Evolutionary conservation across 148 eudicot genomes (phyloP).

Genomic region (Camellia granthamiana): DNA sequence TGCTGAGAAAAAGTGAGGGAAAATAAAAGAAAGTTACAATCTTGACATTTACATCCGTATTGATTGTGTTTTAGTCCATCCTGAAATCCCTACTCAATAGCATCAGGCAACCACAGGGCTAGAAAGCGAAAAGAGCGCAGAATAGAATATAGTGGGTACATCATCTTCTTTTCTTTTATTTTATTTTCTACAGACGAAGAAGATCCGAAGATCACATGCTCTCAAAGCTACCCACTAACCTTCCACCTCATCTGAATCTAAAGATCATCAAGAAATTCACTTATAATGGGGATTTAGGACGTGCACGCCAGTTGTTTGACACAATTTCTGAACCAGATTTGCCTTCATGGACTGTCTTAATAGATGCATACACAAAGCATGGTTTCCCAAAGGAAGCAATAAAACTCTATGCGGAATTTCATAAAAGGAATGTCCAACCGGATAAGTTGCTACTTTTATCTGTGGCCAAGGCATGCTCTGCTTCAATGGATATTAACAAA

Average conservation of each 20-base stretch:
- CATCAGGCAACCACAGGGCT: background rate
- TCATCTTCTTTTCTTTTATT: background rate
- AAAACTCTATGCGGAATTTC: slow-evolving; percentile 38
- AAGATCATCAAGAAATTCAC: slow-evolving; percentile 36
- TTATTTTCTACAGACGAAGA: too few species aligned
- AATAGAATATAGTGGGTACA: too few species aligned
- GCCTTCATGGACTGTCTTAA: slow-evolving; percentile 52
- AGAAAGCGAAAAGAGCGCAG: background rate
- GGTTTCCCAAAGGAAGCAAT: slow-evolving; percentile 51
- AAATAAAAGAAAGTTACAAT: too few species aligned
- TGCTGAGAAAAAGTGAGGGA: background rate
- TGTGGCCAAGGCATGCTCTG: slow-evolving; percentile 65
- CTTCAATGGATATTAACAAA: slow-evolving; percentile 35
- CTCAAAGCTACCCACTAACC: slow-evolving; percentile 41
- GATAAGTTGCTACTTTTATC: slow-evolving; percentile 59
- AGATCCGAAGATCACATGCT: slow-evolving; percentile 22
- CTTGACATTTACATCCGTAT: background rate
- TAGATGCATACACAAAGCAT: slow-evolving; percentile 58
- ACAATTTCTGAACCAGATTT: slow-evolving; percentile 58
- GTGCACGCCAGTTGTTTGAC: slow-evolving; percentile 74
- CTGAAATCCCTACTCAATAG: background rate
- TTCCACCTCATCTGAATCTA: slow-evolving; percentile 37
- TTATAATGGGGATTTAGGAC: slow-evolving; percentile 45
- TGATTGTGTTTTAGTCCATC: background rate
- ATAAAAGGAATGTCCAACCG: slow-evolving; percentile 24